These are phyloP conservation scores for Biscutella laevigata DNA, from an alignment of 441 rosid genomes.

Conservation along the genomic window DNA sequence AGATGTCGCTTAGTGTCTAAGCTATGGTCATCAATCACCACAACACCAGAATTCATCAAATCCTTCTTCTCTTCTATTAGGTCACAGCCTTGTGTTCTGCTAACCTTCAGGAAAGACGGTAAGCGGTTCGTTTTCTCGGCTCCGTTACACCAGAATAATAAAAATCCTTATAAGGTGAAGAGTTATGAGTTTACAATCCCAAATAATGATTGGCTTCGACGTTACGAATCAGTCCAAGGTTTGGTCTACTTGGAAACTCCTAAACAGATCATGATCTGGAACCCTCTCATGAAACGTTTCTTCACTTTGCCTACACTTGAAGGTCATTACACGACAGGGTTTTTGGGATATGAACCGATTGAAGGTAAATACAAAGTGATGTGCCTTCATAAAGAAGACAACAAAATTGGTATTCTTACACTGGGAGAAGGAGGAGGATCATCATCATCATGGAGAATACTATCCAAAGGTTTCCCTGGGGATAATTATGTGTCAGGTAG, in stretches of 20 bases:
- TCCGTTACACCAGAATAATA: neutral
- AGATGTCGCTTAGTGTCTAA: constrained; percentile 6
- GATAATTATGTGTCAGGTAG: too few relatives aligned
- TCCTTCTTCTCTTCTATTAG: neutral
- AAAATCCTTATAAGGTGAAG: neutral
- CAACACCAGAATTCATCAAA: constrained; percentile 7
- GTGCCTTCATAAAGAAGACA: neutral
- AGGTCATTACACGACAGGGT: neutral
- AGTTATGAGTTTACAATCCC: neutral
- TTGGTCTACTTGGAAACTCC: neutral
- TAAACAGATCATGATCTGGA: constrained; percentile 1
- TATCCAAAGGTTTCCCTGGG: too few relatives aligned
- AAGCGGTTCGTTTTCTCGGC: constrained; percentile 3
- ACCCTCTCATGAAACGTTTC: neutral
- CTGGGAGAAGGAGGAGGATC: neutral
- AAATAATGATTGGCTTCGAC: neutral
- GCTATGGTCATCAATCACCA: constrained; percentile 9
- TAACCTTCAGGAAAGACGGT: neutral
- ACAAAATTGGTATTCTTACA: constrained; percentile 3
- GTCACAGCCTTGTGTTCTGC: constrained; percentile 1
- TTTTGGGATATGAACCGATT: constrained; percentile 8
- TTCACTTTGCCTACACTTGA: neutral
- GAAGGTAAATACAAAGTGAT: neutral
- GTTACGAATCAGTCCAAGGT: neutral
- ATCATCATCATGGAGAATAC: neutral